Percentiles rank a stretch among this genome's conserved stretches.
Evolutionary conservation across 305 asterid genomes (phyloP).

Genomic region (Nicotiana rustica): DNA sequence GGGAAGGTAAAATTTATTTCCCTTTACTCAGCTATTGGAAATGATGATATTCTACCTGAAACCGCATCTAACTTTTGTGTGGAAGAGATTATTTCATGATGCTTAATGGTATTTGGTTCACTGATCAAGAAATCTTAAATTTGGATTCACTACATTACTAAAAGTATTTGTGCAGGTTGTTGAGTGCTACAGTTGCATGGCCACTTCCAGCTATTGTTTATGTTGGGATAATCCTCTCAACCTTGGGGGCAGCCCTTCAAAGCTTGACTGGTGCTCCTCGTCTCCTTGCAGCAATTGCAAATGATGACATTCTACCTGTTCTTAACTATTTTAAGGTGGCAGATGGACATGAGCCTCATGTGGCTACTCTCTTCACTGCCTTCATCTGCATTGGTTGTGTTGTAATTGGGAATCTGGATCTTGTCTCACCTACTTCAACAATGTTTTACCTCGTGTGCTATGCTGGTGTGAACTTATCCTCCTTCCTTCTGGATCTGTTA

Average conservation of each 20-base stretch:
- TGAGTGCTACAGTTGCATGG: conserved; percentile 98
- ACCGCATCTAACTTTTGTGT: background rate
- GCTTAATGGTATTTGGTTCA: conserved; percentile 26
- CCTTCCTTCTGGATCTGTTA: conserved; percentile 95
- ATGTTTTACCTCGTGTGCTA: conserved; percentile 98
- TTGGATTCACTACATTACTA: conserved; percentile 29
- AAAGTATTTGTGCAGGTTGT: conserved; percentile 76
- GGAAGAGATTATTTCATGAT: conserved; percentile 5
- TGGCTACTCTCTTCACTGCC: conserved; percentile 95
- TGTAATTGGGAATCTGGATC: conserved; percentile 92
- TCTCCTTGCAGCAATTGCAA: conserved; percentile 98
- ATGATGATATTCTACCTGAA: conserved; percentile 29
- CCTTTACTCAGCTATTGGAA: background rate
- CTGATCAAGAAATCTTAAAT: conserved; percentile 22
- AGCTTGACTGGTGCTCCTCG: conserved; percentile 99
- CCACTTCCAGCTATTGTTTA: conserved; percentile 88
- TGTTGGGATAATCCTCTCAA: conserved; percentile 93
- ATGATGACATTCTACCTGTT: conserved; percentile 96
- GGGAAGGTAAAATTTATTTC: background rate
- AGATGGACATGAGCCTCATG: conserved; percentile 88
- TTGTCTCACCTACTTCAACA: conserved; percentile 91
- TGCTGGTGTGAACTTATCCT: conserved; percentile 95
- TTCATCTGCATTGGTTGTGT: conserved; percentile 94
- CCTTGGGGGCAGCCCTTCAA: conserved; percentile 99
- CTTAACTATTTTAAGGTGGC: conserved; percentile 93